Base-by-base conservation (phyloP, 768 basidiomycete genomes). In the Phanerochaete carnosa region DNA sequence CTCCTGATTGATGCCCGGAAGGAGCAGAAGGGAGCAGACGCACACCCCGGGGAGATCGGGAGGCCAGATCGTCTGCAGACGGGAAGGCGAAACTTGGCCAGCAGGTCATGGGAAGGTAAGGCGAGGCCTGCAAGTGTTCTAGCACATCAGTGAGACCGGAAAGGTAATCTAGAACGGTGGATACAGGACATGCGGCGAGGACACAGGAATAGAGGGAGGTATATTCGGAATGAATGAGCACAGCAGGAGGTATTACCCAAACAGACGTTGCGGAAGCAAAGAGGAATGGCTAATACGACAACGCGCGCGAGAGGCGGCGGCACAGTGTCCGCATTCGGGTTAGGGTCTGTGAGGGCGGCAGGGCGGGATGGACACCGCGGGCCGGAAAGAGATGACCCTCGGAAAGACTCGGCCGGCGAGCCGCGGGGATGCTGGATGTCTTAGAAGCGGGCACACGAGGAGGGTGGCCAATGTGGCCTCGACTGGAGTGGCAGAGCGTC, bases 181-280 rank as follows among this genome's bases (percentile, higher is more conserved):
- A 43, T 12, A 19, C 39, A 19, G 19, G 39, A 19, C 39, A 43
- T 43, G 39, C 39, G 39, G 39, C 8, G n/a, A 7, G 8, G 19
- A 19, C 19, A 19, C 16, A 39, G 37, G 23, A 55, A 55, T 43
- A 55, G 23, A 55, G 35, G 26, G 35, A 37, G n/a, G 35, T 55
- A 55, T 39, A 55, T 55, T 55, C 54, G 54, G 54, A 55, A 55
- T 55, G 35, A 33, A 55, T 55, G 54, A 7, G 54, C 54, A 55
- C 54, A 55, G 54, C 54, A 55, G 54, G 54, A 39, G 52, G 35
- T 55, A 55, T 37, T 9, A 13, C 19, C 54, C 32, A 15, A 23
- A 13, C 23, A 37, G 32, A 25, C 19, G 47, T 3, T 29, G 51
- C 51, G 51, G 29, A 52, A 52, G 54, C 54, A 35, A 22, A 55